These are phyloP conservation scores for Diaporthe amygdali DNA, from an alignment of 2,329 filamentous ascomycete genomes.

Conservation along the genomic window DNA sequence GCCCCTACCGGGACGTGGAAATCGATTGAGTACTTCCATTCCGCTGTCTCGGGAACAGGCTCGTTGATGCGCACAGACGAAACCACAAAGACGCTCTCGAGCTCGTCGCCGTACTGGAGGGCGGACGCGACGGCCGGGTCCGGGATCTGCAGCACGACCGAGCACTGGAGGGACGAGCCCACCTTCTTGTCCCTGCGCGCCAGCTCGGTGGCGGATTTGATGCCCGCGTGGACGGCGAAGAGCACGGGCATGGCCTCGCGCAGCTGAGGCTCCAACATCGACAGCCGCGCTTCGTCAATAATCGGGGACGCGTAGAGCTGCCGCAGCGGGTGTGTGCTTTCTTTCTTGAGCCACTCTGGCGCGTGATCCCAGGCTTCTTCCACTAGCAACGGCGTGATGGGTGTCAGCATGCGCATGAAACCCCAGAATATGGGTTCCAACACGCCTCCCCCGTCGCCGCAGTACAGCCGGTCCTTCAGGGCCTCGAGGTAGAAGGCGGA, in stretches of 20 bases:
- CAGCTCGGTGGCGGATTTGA: conserved; percentile 78
- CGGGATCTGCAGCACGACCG: conserved; percentile 62
- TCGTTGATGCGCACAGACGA: conserved; percentile 62
- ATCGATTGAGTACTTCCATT: conserved; percentile 48
- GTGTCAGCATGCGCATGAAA: conserved; percentile 78
- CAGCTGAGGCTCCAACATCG: conserved; percentile 42
- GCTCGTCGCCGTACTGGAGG: conserved; percentile 54
- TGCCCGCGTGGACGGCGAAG: conserved; percentile 63
- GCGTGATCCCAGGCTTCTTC: conserved; percentile 87
- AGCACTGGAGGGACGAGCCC: conserved; percentile 81
- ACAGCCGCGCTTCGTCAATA: conserved; percentile 45
- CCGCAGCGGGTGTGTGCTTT: conserved; percentile 46
- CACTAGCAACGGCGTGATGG: conserved; percentile 81
- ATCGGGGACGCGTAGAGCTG: conserved; percentile 53
- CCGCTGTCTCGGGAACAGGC: conserved; percentile 32
- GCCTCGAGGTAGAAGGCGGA: conserved; percentile 95
- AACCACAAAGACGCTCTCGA: conserved; percentile 72
- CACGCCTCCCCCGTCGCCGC: conserved; percentile 71
- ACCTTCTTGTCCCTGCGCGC: conserved; percentile 74
- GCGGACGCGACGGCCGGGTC: conserved; percentile 38
- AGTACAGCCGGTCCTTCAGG: conserved; percentile 91
- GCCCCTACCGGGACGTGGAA: conserved; percentile 42
- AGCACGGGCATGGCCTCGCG: conserved; percentile 52
- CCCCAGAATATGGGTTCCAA: conserved; percentile 72
- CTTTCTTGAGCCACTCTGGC: conserved; percentile 65